Percentiles rank a stretch among this genome's conserved stretches.
Conservation (phyloP, 148 eudicot genomes). For the Nepenthes mirabilis region DNA sequence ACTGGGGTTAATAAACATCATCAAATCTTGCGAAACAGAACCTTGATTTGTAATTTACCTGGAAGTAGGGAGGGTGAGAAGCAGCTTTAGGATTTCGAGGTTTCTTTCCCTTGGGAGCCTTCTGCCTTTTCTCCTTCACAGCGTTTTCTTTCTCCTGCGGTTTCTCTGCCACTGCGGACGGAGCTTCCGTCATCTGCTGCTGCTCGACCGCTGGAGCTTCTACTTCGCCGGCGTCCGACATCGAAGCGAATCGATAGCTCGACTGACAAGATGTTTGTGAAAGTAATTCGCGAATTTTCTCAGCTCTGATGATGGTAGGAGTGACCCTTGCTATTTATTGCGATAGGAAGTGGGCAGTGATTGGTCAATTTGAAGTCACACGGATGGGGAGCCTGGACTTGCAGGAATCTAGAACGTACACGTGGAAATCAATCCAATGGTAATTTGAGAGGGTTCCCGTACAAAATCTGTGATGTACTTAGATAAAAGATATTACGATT, state of each 20-base stretch:
- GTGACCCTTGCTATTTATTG: not conserved
- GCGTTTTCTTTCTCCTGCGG: conserved; percentile 13
- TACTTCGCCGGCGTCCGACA: not conserved
- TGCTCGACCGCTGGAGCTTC: not conserved
- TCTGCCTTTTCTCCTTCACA: conserved; percentile 27
- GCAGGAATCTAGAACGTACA: not conserved
- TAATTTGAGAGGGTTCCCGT: not conserved
- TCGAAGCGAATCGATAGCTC: not conserved
- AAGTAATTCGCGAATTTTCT: not conserved
- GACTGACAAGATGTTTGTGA: not conserved
- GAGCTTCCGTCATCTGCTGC: not conserved
- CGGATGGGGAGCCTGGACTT: not conserved
- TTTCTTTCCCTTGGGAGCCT: conserved; percentile 23
- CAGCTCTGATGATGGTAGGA: not conserved
- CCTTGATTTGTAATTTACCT: conserved; percentile 20
- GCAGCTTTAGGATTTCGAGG: conserved; percentile 23
- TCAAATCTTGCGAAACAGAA: not conserved
- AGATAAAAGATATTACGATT: not conserved
- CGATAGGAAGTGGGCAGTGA: not conserved
- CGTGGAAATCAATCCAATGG: not conserved
- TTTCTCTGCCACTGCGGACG: too few relatives aligned
- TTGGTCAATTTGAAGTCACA: not conserved
- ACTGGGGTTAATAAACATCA: not conserved
- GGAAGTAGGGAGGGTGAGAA: conserved; percentile 66
- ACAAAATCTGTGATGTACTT: not conserved